phyloP scores from a whole-genome alignment of 2,329 filamentous ascomycete species.

The Neonectria punicea region DNA sequence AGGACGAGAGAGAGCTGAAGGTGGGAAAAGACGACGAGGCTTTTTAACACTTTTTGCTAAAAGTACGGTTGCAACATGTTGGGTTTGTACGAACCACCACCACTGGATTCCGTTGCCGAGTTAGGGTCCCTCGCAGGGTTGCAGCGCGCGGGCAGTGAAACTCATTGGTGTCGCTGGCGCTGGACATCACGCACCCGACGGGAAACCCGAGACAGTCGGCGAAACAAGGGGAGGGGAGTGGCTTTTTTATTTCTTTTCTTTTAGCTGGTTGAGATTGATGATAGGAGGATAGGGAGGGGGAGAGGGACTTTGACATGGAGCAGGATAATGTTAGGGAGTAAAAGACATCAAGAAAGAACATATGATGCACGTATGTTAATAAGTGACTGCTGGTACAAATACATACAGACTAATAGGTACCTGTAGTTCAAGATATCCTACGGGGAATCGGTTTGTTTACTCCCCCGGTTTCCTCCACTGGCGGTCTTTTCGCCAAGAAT shows the following conservation, averaged over 20 bases:
- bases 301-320: too few relatives aligned
- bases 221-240: constrained; percentile 1
- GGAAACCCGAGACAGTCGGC: constrained; percentile 12
- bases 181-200: background rate
- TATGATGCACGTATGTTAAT: too few relatives aligned
- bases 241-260: background rate
- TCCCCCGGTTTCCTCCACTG: background rate
- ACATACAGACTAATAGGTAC: too few relatives aligned
- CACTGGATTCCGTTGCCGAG: background rate
- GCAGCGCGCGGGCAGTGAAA: constrained; percentile 18
- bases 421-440: background rate
- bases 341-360: too few relatives aligned
- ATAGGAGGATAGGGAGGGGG: too few relatives aligned
- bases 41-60: background rate
- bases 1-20: background rate
- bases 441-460: background rate
- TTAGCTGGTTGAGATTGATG: background rate
- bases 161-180: constrained; percentile 1
- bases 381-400: too few relatives aligned
- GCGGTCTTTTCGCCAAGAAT: background rate
- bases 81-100: background rate
- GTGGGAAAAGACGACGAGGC: background rate
- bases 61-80: background rate
- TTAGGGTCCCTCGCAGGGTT: constrained; percentile 3
- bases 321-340: too few relatives aligned